Evolutionary conservation across 495 filamentous ascomycete species (phyloP).

Genomic region (Aspergillus heteromorphus): DNA sequence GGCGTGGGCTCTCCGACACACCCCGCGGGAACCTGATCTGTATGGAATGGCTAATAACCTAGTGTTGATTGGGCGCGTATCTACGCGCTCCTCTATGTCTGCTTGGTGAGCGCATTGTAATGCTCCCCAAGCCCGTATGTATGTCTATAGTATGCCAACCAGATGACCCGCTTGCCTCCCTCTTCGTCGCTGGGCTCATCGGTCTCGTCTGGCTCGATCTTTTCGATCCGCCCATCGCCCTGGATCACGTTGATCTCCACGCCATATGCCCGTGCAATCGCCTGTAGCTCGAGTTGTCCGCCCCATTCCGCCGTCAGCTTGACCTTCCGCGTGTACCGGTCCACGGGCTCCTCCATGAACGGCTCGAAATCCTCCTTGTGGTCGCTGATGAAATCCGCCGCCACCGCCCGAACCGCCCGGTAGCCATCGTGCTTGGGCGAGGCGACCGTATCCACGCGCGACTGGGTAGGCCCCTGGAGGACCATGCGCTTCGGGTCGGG

Average conservation of each 20-base stretch:
- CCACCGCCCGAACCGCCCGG: constrained; percentile 42
- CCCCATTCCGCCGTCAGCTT: constrained; percentile 94
- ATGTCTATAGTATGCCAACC: constrained; percentile 94
- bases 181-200: constrained; percentile 44
- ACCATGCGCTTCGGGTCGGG: constrained; percentile 40
- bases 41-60: constrained; percentile 26
- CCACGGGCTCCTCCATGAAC: constrained; percentile 80
- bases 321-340: constrained; percentile 68
- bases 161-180: constrained; percentile 49
- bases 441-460: constrained; percentile 40
- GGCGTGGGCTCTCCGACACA: constrained; percentile 55
- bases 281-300: constrained; percentile 82
- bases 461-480: constrained; percentile 30
- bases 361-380: constrained; percentile 57
- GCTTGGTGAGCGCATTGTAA: constrained; percentile 74
- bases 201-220: constrained; percentile 61
- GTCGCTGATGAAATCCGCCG: constrained; percentile 52
- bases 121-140: constrained; percentile 91
- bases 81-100: constrained; percentile 9
- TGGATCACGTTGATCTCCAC: constrained; percentile 84
- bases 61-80: not conserved
- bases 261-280: constrained; percentile 75
- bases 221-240: constrained; percentile 70
- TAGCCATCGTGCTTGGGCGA: constrained; percentile 41
- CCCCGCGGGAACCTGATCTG: constrained; percentile 56